Base-by-base conservation (phyloP, 352 stramenopile species). In the Plasmopara muralis region DNA sequence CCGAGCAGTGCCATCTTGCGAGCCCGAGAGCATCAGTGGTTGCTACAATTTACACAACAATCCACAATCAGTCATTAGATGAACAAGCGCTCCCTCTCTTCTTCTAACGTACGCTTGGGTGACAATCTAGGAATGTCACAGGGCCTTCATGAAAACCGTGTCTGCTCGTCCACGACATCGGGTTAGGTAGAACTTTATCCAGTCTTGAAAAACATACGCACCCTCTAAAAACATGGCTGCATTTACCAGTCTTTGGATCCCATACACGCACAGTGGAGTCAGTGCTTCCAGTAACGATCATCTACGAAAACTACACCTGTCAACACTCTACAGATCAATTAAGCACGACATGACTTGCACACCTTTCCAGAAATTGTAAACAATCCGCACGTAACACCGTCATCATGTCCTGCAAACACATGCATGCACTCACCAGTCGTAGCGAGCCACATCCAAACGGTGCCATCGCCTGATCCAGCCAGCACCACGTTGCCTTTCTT, bases 351-450 rank as follows among this genome's bases (percentile, higher is more conserved):
- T 25, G 6, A 31, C 16, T 35, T 20, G 35, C 68, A 20, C 41
- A 87, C 87, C 76, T 98, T 98, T 58, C 96, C 96, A 50, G 96
- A 96, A 38, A 83, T 78, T 5, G 91, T 97, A 66, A 98, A 98
- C 9, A 73, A 77, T 8, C 93, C 95, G 50, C 89, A 96, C 4
- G 89, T 98, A 14, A 99, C 91, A 15, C 82, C 79, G 18, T 93
- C 89, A 64, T 98, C 94, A 61, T 99, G 96, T 42, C 96, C 96
- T 12, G 96, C 93, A 78, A 99, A 98, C 18, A 99, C 96, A 63
- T 98, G 77, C 73, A 99, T 95, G 83, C 95, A 98, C 53, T 97
- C 83, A 44, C 94, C 93, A n/a, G 91, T 96, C 10, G 87, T 91
- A 16, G 93, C 83, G 25, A 98, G 72, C 87, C 87, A 96, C 82